Conservation (phyloP, 139 green algal species). For the Coelastrella sp. region DNA sequence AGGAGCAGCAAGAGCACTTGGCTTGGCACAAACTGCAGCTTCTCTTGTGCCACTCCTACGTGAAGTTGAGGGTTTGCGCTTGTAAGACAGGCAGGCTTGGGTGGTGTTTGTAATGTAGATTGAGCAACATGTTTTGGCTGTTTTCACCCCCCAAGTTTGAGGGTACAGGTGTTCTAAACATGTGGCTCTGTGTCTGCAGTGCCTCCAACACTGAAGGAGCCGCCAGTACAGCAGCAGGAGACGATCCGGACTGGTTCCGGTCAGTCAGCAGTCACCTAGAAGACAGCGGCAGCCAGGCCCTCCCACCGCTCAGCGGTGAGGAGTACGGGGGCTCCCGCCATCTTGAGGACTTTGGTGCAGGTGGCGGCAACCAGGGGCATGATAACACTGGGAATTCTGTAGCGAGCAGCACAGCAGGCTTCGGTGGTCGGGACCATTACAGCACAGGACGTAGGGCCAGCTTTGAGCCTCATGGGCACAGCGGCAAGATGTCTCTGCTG, state of each 20-base stretch:
- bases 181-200: not conserved
- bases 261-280: conserved; percentile 34
- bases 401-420: conserved; percentile 14
- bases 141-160: too few relatives aligned
- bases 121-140: too few relatives aligned
- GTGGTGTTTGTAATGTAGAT: too few relatives aligned
- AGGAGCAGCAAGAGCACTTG: not conserved
- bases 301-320: not conserved
- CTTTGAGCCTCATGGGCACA: not conserved
- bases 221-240: not conserved
- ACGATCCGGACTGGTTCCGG: not conserved
- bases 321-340: not conserved
- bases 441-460: too few relatives aligned
- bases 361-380: not conserved
- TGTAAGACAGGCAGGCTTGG: too few relatives aligned
- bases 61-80: too few relatives aligned
- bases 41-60: too few relatives aligned
- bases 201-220: not conserved
- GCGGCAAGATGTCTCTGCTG: conserved; percentile 41
- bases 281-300: conserved; percentile 3
- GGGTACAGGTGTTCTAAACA: too few relatives aligned
- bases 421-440: too few relatives aligned
- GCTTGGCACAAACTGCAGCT: too few relatives aligned
- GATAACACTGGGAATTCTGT: conserved; percentile 20
- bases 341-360: conserved; percentile 3